These are phyloP conservation scores for Cyclotella cryptica DNA, from an alignment of 108 stramenopile species.

Conservation along the genomic window DNA sequence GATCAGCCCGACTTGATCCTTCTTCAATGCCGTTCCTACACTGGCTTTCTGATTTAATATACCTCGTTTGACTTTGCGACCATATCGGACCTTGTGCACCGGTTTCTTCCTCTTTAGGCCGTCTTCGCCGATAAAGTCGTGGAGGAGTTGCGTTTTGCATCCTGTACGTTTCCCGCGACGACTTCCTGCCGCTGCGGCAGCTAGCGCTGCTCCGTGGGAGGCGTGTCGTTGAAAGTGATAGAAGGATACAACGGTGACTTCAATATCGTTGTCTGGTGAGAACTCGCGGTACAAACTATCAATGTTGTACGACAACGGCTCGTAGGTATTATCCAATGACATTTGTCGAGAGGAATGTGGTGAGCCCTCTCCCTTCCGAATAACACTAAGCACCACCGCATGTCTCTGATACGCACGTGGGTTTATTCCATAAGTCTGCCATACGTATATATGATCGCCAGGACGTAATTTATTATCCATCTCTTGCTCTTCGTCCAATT, in stretches of 20 bases:
- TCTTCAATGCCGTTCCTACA: constrained; percentile 50
- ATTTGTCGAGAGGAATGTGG: neutral
- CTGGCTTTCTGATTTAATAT: constrained; percentile 39
- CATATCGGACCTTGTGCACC: constrained; percentile 48
- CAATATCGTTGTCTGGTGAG: constrained; percentile 22
- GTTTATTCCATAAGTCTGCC: constrained; percentile 54
- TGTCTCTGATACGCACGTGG: constrained; percentile 57
- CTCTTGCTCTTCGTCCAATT: constrained; percentile 32
- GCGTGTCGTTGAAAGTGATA: constrained; percentile 49
- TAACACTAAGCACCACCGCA: constrained; percentile 48
- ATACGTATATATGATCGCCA: constrained; percentile 59
- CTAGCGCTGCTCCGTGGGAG: constrained; percentile 33
- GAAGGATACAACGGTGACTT: constrained; percentile 55
- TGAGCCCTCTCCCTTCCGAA: neutral
- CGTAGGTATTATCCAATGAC: constrained; percentile 9
- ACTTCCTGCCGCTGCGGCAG: constrained; percentile 24
- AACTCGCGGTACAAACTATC: constrained; percentile 26
- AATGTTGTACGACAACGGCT: constrained; percentile 27
- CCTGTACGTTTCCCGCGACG: constrained; percentile 40
- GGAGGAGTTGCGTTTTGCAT: constrained; percentile 32
- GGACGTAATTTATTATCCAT: constrained; percentile 51
- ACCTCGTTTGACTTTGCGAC: constrained; percentile 38
- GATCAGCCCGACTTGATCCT: constrained; percentile 46
- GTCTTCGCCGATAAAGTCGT: constrained; percentile 45
- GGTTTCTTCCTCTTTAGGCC: constrained; percentile 41